phyloP scores from a whole-genome alignment of 495 filamentous ascomycete genomes.

The Daldinia loculata region DNA sequence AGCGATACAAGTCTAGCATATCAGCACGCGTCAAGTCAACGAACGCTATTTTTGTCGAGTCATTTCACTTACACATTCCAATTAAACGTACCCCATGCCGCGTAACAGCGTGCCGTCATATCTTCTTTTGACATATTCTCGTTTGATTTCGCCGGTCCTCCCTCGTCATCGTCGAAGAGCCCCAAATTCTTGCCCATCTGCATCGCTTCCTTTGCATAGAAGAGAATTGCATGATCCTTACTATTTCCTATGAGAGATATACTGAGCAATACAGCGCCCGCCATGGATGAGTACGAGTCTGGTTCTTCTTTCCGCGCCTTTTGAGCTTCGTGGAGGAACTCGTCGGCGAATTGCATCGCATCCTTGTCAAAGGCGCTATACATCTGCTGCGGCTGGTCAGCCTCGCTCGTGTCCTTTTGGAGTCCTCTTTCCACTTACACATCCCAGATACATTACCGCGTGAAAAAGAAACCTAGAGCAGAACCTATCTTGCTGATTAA shows the following conservation, averaged over 20 bases:
- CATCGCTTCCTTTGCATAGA: constrained; percentile 35
- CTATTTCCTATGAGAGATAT: constrained; percentile 35
- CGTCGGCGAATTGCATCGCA: constrained; percentile 22
- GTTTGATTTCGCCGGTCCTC: not conserved
- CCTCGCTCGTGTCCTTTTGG: too few species aligned
- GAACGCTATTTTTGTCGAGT: not conserved
- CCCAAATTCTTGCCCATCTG: constrained; percentile 31
- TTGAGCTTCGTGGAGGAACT: constrained; percentile 31
- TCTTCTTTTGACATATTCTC: constrained; percentile 12
- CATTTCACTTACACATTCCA: constrained; percentile 41
- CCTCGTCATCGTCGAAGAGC: constrained; percentile 18
- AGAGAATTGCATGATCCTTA: constrained; percentile 29
- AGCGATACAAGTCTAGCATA: constrained; percentile 28
- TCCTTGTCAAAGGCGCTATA: constrained; percentile 36
- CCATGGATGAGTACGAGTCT: constrained; percentile 35
- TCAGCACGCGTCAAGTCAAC: not conserved
- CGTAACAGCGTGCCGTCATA: constrained; percentile 25
- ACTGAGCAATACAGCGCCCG: constrained; percentile 32
- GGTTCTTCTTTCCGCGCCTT: constrained; percentile 19
- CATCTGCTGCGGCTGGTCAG: constrained; percentile 27
- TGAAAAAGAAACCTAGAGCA: constrained; percentile 42
- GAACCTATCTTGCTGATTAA: constrained; percentile 20
- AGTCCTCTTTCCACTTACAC: constrained; percentile 24
- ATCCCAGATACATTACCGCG: constrained; percentile 39
- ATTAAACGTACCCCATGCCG: constrained; percentile 43